Conservation (phyloP, 2,329 filamentous ascomycete species). For the Pyrenophora seminiperda region DNA sequence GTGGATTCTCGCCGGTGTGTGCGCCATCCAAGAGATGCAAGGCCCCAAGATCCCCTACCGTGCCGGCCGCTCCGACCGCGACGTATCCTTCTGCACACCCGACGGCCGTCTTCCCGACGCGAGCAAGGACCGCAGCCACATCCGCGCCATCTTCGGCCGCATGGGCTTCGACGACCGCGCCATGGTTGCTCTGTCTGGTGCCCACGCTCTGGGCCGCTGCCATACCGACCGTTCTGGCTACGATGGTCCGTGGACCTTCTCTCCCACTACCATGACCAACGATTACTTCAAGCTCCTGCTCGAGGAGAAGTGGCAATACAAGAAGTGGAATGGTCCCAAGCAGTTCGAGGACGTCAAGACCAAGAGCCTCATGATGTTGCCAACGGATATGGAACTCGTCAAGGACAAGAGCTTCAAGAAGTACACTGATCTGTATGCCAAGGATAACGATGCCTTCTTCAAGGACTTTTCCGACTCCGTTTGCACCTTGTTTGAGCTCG, state of each 20-base stretch:
- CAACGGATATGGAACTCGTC: constrained; percentile 84
- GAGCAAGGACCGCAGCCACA: constrained; percentile 74
- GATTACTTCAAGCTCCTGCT: constrained; percentile 90
- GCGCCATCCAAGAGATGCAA: constrained; percentile 92
- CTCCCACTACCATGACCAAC: constrained; percentile 81
- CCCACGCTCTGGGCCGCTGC: constrained; percentile 82
- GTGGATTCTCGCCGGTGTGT: constrained; percentile 88
- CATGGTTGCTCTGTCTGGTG: constrained; percentile 88
- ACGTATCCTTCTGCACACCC: constrained; percentile 84
- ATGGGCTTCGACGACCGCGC: constrained; percentile 99
- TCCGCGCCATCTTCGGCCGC: constrained; percentile 89
- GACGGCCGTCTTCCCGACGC: constrained; percentile 90
- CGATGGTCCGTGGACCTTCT: constrained; percentile 84
- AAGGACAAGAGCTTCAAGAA: constrained; percentile 85
- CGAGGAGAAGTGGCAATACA: constrained; percentile 92
- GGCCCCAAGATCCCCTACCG: constrained; percentile 87
- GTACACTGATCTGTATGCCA: constrained; percentile 84
- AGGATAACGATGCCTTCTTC: constrained; percentile 91
- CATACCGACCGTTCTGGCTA: constrained; percentile 88
- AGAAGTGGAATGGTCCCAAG: constrained; percentile 93
- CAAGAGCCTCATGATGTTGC: constrained; percentile 96
- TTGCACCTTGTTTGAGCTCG: constrained; percentile 86
- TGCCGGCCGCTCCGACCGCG: constrained; percentile 80
- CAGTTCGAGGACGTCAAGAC: constrained; percentile 88
- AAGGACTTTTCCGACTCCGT: constrained; percentile 84